Percentiles rank a stretch among this genome's conserved stretches.
Evolutionary conservation across 108 stramenopile species (phyloP).

Genomic region (Licmophora abbreviata): DNA sequence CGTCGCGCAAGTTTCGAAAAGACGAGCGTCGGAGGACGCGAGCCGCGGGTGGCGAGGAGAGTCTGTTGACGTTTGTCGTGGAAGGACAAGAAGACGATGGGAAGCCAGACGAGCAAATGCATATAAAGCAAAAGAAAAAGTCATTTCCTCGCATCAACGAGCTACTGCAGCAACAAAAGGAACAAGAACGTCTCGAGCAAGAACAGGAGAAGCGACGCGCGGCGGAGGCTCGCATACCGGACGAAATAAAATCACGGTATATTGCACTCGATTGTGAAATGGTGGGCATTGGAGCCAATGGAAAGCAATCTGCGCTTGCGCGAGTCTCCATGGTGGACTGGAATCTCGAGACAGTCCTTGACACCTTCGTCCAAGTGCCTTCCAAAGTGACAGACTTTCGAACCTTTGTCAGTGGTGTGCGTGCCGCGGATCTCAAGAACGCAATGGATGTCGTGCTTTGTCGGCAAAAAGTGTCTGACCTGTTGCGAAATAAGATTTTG

Average conservation of each 20-base stretch:
- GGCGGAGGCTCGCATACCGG: conserved; percentile 33
- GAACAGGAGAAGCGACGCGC: conserved; percentile 21
- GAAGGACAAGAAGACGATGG: conserved; percentile 19
- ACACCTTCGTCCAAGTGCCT: conserved; percentile 82
- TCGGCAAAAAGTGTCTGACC: conserved; percentile 59
- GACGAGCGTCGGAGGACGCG: conserved; percentile 62
- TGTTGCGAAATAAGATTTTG: conserved; percentile 80
- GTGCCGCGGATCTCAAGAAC: conserved; percentile 57
- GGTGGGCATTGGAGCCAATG: conserved; percentile 91
- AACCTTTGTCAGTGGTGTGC: conserved; percentile 80
- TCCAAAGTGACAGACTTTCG: conserved; percentile 93
- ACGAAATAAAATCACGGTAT: conserved; percentile 37
- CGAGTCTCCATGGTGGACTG: conserved; percentile 83
- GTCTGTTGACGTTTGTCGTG: conserved; percentile 38
- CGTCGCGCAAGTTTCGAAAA: conserved; percentile 79
- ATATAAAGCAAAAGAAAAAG: conserved; percentile 10
- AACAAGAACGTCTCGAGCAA: conserved; percentile 25
- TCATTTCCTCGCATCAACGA: conserved; percentile 71
- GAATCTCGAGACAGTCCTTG: conserved; percentile 61
- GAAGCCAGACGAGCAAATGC: conserved; percentile 7
- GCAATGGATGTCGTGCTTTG: conserved; percentile 75
- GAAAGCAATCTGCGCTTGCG: conserved; percentile 76
- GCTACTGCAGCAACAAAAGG: conserved; percentile 46
- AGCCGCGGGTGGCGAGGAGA: conserved; percentile 36
- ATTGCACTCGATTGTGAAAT: conserved; percentile 97